Evolutionary conservation across 2,329 filamentous ascomycete genomes (phyloP), one percentile per base, ranked within the genome.

Genomic region (Aspergillus spinulosporus): DNA sequence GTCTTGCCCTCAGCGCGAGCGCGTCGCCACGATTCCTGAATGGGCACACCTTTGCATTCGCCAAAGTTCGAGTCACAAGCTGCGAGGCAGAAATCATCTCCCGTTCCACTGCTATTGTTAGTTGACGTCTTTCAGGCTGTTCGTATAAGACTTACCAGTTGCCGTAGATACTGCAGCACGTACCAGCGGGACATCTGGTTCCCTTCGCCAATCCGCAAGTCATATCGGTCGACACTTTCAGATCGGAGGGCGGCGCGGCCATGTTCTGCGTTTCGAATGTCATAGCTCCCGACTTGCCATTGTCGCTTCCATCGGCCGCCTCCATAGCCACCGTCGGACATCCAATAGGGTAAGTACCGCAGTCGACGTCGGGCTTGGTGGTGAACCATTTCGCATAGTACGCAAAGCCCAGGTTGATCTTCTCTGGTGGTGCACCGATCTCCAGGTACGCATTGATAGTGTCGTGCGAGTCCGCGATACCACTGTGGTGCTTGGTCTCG

Each of bases 331-430:
- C 78, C 0, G 85, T 84, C 3, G 79, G 77, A 67, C 87, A 89
- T 26, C 84, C 85, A 5, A 86, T 69, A 0, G 84, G 79, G 2
- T 73, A 57, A 1, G 70, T 59, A 2, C 66, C 64, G 64, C 82
- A 85, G 12, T 77, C 70, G 43, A 67, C 77, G 0, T 76, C 68
- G 4, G 80, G 75, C 49, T 81, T 75, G 1, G 81, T 84, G 49
- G 74, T 78, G 73, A 88, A 89, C 73, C 80, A 89, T 67, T 89
- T 89, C 47, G 82, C 81, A 68, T 89, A 89, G 66, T 86, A 88
- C 2, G 85, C 84, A 52, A 90, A 82, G 0, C 87, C 87, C 2
- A 89, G 76, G 59, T 87, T 87, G 46, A 88, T 76, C 68, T 84
- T 85, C 43, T 72, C 67, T 0, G 82, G 68, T 0, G 78, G 70